Percentiles rank a stretch among this genome's conserved stretches.
phyloP scores from a whole-genome alignment of 345 rosid species.

The Limnanthes douglasii region DNA sequence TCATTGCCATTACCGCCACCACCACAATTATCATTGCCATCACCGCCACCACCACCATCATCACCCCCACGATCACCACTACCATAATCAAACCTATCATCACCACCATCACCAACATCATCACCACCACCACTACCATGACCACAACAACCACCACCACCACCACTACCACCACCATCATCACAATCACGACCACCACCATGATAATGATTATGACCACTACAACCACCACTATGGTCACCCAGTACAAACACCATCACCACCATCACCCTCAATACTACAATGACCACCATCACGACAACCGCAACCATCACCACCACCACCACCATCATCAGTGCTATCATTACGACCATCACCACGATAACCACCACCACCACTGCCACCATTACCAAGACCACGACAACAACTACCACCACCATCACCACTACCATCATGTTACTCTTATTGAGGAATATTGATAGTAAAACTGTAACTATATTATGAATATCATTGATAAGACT shows the following conservation, averaged over 20 bases:
- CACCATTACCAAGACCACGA: constrained; percentile 6
- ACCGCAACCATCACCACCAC: constrained; percentile 13
- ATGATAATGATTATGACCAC: neutral
- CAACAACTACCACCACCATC: constrained; percentile 1
- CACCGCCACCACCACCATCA: constrained; percentile 2
- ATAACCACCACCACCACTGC: constrained; percentile 5
- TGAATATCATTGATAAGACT: too few species aligned
- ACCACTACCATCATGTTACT: too few species aligned
- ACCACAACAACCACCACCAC: neutral
- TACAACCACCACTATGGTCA: neutral
- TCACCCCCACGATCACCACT: constrained; percentile 8
- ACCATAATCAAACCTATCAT: neutral
- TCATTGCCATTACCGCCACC: neutral
- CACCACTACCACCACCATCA: neutral
- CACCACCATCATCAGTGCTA: constrained; percentile 8
- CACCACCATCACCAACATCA: constrained; percentile 3
- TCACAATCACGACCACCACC: neutral
- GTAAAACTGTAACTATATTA: too few species aligned
- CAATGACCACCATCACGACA: constrained; percentile 9
- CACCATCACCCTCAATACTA: neutral
- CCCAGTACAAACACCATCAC: constrained; percentile 7
- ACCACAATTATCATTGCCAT: neutral
- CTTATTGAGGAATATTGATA: too few species aligned
- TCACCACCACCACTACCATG: neutral
- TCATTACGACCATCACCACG: constrained; percentile 8